Evolutionary conservation across 441 rosid species (phyloP).

Genomic region (Bruguiera hainesii): DNA sequence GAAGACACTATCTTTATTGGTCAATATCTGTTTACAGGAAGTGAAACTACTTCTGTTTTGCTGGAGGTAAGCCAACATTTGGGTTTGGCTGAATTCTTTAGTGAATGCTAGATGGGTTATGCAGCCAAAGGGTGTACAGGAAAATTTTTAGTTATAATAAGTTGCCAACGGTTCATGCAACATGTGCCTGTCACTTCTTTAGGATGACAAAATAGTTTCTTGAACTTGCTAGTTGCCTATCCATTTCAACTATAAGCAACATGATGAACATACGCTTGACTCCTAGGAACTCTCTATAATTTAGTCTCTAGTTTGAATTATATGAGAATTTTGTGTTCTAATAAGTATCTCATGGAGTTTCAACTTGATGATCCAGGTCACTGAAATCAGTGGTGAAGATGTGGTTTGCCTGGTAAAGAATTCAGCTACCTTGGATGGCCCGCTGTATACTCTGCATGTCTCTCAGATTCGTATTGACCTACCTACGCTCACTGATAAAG

Average conservation of each 20-base stretch:
- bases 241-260: constrained; percentile 7
- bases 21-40: constrained; percentile 61
- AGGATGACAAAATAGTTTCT: neutral
- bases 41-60: constrained; percentile 61
- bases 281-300: neutral
- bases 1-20: constrained; percentile 61
- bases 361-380: constrained; percentile 34
- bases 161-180: neutral
- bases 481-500: constrained; percentile 54
- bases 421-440: constrained; percentile 48
- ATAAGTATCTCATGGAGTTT: constrained; percentile 3
- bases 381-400: constrained; percentile 48
- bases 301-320: neutral
- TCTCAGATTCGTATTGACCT: constrained; percentile 55
- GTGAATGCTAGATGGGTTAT: constrained; percentile 2
- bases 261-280: neutral
- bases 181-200: constrained; percentile 2
- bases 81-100: constrained; percentile 3
- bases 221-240: constrained; percentile 8
- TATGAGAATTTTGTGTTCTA: neutral
- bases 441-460: constrained; percentile 58
- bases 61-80: constrained; percentile 43
- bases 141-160: no score
- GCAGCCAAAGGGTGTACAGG: neutral
- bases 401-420: constrained; percentile 58